A percentile compares a stretch with the other conserved stretches of the same genome.
Evolutionary conservation across 2,329 filamentous ascomycete species (phyloP).

Genomic region (Colletotrichum lentis): DNA sequence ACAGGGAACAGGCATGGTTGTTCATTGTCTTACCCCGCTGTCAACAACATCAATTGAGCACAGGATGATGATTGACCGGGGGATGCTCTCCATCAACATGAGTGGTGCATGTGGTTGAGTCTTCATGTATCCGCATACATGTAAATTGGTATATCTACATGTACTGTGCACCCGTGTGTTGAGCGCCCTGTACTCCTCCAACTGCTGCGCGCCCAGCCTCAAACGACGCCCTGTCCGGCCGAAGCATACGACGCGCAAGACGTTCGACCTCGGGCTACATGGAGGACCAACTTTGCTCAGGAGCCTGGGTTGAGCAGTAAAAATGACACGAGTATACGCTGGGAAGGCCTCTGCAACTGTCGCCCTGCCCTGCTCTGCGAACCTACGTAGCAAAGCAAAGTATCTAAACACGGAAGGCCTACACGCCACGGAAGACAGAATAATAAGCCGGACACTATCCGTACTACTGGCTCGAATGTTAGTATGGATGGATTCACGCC

Average conservation of each 20-base stretch:
- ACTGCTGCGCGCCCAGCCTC: neutral
- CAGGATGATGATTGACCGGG: neutral
- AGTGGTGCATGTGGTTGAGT: neutral
- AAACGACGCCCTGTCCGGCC: neutral
- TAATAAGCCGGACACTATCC: neutral
- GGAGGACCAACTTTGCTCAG: neutral
- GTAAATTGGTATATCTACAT: neutral
- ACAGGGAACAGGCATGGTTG: slow-evolving; percentile 14
- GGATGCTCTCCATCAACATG: neutral
- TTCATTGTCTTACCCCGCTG: slow-evolving; percentile 18
- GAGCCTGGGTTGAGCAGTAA: neutral
- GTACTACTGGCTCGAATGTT: neutral
- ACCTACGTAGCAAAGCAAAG: neutral
- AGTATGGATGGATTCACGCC: neutral
- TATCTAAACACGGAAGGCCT: neutral
- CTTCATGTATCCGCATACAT: neutral
- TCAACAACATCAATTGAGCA: slow-evolving; percentile 15
- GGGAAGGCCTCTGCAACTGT: neutral
- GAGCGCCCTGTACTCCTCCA: neutral
- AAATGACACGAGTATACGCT: neutral
- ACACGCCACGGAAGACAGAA: neutral
- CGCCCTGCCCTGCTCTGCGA: neutral
- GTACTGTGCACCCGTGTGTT: neutral
- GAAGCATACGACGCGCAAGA: neutral
- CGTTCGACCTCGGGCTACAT: neutral